A percentile compares a stretch with the other conserved stretches of the same genome.
Conservation (phyloP, 2,329 filamentous ascomycete species). For the Curvularia hawaiiensis region DNA sequence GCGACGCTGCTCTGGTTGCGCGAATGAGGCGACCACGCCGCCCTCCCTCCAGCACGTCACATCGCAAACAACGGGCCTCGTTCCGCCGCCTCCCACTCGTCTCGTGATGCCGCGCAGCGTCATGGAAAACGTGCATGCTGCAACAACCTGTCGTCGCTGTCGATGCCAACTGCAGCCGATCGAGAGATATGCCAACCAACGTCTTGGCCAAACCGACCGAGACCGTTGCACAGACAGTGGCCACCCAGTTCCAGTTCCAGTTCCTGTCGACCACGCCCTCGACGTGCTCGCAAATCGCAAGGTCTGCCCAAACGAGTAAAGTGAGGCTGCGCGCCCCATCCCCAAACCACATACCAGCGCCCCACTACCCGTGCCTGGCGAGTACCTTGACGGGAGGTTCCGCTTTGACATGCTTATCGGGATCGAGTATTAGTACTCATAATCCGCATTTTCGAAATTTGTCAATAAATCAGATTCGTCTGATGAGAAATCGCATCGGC, state of each 20-base stretch:
- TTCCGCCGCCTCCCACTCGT: neutral
- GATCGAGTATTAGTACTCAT: no score
- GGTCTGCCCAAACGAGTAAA: conserved; percentile 18
- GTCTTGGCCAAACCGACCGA: no score
- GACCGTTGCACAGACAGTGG: no score
- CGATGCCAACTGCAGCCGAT: neutral
- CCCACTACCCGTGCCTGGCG: conserved; percentile 4
- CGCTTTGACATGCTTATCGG: neutral
- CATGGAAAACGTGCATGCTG: neutral
- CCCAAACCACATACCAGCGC: conserved; percentile 7
- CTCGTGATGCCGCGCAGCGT: neutral
- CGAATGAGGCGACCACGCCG: conserved; percentile 15
- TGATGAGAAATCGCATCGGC: conserved; percentile 18
- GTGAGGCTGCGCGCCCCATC: conserved; percentile 2
- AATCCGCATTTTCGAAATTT: neutral
- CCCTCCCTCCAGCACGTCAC: conserved; percentile 1
- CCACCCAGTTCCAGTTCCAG: no score
- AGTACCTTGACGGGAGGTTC: neutral
- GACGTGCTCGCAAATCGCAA: conserved; percentile 15
- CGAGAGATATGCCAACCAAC: neutral
- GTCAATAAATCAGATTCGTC: conserved; percentile 19
- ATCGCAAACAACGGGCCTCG: neutral
- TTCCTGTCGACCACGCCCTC: neutral
- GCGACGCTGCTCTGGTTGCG: neutral
- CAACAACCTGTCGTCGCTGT: no score